Base-by-base conservation (phyloP, 2,329 filamentous ascomycete genomes). In the Colletotrichum magnum region DNA sequence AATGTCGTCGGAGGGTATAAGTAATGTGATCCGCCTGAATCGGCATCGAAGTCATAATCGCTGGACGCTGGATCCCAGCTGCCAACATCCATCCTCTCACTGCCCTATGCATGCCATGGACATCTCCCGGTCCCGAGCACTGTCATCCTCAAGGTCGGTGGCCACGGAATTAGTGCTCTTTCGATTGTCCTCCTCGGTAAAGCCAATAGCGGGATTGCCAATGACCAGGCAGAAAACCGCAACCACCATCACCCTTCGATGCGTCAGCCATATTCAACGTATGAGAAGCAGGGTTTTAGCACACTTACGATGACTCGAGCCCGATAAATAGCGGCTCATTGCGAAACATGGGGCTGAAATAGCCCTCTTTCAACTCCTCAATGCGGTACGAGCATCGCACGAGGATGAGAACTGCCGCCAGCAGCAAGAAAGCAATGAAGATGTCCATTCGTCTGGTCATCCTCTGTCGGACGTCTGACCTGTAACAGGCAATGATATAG, bases 371-470 rank as follows among this genome's bases (percentile, higher is more conserved):
- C 66, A 91, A 75, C 79, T 91, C 89, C 0, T 84, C 85, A 32
- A 90, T 87, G 53, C 89, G 85, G 73, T 88, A 91, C 24, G 86
- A 83, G 58, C 85, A 89, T 18, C 89, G 81, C 6, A 87, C 82
- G 58, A 90, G 83, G 70, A 91, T 87, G 56, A 84, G 83, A 9
- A 90, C 50, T 3, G 87, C 89, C 0, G 87, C 83, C 4, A 88
- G 73, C 2, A 81, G 77, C 10, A 89, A 78, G 21, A 84, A 85
- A 16, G 74, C 58, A n/a, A 88, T 73, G 72, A 90, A 90, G 12
- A 80, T 79, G 24, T 79, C 77, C 74, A 88, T 86, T 1, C 76
- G 66, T 68, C 73, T 77, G n/a, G 72, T 59, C 3, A 67, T 67
- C 3, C 78, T 79, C 9, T 74, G 47, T n/a, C 79, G 75, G 57